A percentile compares a stretch with the other conserved stretches of the same genome.
Evolutionary conservation across 2,329 filamentous ascomycete species (phyloP).

Genomic region (Colletotrichum sp.): DNA sequence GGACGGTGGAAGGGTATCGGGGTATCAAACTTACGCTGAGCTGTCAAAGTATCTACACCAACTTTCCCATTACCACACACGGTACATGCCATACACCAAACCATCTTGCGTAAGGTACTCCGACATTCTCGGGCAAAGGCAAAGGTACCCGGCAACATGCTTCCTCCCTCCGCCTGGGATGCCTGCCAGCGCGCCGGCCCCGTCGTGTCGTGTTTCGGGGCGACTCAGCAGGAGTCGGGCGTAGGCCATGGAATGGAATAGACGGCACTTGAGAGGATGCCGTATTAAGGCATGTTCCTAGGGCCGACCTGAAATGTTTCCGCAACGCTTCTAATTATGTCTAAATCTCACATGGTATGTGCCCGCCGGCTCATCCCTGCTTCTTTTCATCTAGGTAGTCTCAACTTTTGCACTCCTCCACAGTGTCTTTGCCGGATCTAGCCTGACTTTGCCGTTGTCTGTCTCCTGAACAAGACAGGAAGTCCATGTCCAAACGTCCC

Average conservation of each 20-base stretch:
- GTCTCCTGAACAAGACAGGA: not conserved
- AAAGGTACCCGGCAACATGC: not conserved
- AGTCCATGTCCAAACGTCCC: not conserved
- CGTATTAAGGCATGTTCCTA: not conserved
- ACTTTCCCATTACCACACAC: not conserved
- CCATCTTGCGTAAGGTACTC: not conserved
- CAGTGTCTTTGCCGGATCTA: not conserved
- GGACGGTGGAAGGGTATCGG: not conserved
- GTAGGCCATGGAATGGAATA: not conserved
- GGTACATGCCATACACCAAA: not conserved
- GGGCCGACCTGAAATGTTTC: not conserved
- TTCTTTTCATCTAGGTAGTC: not conserved
- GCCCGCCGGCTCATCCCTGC: not conserved
- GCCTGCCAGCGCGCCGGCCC: not conserved
- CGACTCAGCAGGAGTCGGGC: not conserved
- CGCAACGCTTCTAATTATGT: not conserved
- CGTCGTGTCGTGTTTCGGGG: slow-evolving; percentile 2
- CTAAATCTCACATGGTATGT: not conserved
- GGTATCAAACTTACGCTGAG: not conserved
- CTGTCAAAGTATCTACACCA: not conserved
- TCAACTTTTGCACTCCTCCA: not conserved
- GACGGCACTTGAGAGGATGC: not conserved
- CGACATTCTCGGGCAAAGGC: not conserved
- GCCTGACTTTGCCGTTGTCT: not conserved
- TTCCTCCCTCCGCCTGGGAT: not conserved